A percentile compares a stretch with the other conserved stretches of the same genome.
Conservation (phyloP, 805 yeast genomes). For the Schwanniomyces polymorphus region DNA sequence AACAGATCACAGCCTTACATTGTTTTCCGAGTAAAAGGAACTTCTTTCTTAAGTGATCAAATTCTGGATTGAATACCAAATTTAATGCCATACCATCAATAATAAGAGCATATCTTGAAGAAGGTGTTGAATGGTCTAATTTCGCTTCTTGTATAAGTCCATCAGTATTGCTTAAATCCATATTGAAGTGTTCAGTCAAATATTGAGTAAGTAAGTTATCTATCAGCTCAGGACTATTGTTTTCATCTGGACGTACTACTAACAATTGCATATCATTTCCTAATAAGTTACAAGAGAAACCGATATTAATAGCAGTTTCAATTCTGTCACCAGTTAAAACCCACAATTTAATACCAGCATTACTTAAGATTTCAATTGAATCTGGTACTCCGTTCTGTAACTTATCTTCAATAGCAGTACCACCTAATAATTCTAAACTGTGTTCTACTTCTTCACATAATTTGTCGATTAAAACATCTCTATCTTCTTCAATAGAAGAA, state of each 20-base stretch:
- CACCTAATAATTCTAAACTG: slow-evolving; percentile 61
- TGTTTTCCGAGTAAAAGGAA: slow-evolving; percentile 72
- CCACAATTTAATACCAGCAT: slow-evolving; percentile 82
- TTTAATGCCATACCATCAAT: slow-evolving; percentile 70
- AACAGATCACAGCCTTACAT: slow-evolving; percentile 76
- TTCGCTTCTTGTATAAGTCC: slow-evolving; percentile 51
- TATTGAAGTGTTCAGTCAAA: slow-evolving; percentile 47
- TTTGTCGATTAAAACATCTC: slow-evolving; percentile 57
- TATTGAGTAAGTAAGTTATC: slow-evolving; percentile 46
- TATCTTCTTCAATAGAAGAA: slow-evolving; percentile 51
- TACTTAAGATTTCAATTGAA: slow-evolving; percentile 61
- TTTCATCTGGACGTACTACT: slow-evolving; percentile 60
- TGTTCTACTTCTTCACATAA: slow-evolving; percentile 62
- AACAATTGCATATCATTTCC: slow-evolving; percentile 68
- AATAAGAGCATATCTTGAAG: slow-evolving; percentile 55
- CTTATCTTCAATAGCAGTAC: slow-evolving; percentile 81
- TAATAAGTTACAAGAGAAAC: slow-evolving; percentile 73
- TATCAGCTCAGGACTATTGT: slow-evolving; percentile 41
- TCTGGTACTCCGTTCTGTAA: slow-evolving; percentile 79
- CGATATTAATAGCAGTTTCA: slow-evolving; percentile 83
- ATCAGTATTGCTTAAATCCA: slow-evolving; percentile 24
- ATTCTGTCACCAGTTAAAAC: slow-evolving; percentile 81
- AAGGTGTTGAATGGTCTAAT: slow-evolving; percentile 65
- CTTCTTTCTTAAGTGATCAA: slow-evolving; percentile 34
- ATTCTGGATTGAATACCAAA: slow-evolving; percentile 38